phyloP scores from a whole-genome alignment of 2,329 filamentous ascomycete genomes.

The Aspergillus proliferans region DNA sequence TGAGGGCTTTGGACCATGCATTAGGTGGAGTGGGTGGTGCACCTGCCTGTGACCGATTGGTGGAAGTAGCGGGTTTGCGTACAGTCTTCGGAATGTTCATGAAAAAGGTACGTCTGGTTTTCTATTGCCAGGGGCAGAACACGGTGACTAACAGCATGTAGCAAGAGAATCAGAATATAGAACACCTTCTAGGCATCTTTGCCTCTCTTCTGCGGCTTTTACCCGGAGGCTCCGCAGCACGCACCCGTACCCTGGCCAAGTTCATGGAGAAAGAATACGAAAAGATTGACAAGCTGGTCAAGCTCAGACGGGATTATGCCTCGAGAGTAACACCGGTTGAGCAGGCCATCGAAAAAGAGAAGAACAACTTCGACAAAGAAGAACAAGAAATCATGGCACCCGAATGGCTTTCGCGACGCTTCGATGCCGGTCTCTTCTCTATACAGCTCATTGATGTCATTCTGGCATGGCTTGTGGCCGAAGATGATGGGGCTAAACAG shows the following conservation, averaged over 20 bases:
- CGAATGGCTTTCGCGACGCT: constrained; percentile 66
- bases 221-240: constrained; percentile 67
- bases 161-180: constrained; percentile 59
- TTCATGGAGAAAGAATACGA: constrained; percentile 92
- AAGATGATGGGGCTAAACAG: constrained; percentile 68
- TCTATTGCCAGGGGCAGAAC: background rate
- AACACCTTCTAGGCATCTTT: constrained; percentile 81
- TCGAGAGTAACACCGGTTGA: constrained; percentile 59
- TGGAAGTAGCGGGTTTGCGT: constrained; percentile 80
- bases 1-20: constrained; percentile 81
- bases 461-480: constrained; percentile 83
- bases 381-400: constrained; percentile 58
- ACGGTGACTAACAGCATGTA: constrained; percentile 26
- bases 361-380: constrained; percentile 48
- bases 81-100: constrained; percentile 80
- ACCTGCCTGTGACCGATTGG: constrained; percentile 65
- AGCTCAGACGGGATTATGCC: constrained; percentile 65
- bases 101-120: constrained; percentile 53
- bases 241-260: constrained; percentile 83
- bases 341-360: constrained; percentile 54
- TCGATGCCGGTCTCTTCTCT: constrained; percentile 79
- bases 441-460: constrained; percentile 79
- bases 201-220: constrained; percentile 72
- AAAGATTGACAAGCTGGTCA: constrained; percentile 68
- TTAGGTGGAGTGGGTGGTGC: constrained; percentile 53